Evolutionary conservation across 257 asterid species (phyloP).

Genomic region (Solanum sitiens): DNA sequence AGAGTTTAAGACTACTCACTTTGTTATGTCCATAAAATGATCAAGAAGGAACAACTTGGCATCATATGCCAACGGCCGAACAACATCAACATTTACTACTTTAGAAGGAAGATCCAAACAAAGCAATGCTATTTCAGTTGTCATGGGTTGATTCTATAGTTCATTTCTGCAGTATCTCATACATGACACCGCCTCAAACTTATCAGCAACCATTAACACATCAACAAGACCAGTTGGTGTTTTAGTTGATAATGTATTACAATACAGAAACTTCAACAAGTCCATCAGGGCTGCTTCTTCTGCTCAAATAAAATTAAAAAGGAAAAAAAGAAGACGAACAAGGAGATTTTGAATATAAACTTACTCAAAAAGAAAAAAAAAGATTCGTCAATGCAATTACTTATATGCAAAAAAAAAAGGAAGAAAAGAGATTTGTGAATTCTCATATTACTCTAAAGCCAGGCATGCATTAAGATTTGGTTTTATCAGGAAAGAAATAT

Average conservation of each 20-base stretch:
- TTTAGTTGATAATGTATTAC: conserved; percentile 46
- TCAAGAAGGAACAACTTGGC: no score
- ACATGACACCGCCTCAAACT: conserved; percentile 77
- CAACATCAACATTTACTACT: conserved; percentile 57
- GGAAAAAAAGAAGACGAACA: no score
- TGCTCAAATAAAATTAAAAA: conserved; percentile 27
- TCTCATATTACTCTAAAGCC: no score
- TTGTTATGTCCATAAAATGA: no score
- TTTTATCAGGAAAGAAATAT: neutral
- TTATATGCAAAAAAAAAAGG: no score
- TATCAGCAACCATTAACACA: conserved; percentile 89
- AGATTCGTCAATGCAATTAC: neutral
- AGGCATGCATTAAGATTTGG: neutral
- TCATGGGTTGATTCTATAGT: conserved; percentile 59
- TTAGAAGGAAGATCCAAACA: conserved; percentile 87
- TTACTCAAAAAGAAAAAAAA: neutral
- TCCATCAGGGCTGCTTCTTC: conserved; percentile 90
- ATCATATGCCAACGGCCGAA: conserved; percentile 62
- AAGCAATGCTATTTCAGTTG: conserved; percentile 77
- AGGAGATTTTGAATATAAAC: no score
- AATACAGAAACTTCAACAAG: conserved; percentile 64
- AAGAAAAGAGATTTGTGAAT: neutral
- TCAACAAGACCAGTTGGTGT: conserved; percentile 58
- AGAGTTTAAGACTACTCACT: no score
- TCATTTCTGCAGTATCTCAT: conserved; percentile 75